These are phyloP conservation scores for Durio zibethinus DNA, from an alignment of 345 rosid species.

Conservation along the genomic window DNA sequence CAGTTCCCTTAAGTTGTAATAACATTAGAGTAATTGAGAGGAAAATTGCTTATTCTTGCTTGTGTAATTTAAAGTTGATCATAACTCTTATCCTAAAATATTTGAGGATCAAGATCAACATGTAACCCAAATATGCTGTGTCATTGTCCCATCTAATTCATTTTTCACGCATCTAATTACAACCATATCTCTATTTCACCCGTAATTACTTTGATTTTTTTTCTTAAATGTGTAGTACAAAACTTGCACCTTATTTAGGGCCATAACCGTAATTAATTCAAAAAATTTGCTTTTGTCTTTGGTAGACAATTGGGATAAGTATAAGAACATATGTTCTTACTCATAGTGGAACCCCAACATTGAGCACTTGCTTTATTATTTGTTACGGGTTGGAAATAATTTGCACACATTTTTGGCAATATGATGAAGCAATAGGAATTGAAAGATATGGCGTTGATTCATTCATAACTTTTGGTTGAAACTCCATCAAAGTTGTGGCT, in stretches of 20 bases:
- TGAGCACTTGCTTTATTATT: conserved; percentile 22
- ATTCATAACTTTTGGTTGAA: background rate
- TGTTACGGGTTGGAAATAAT: conserved; percentile 20
- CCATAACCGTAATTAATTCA: background rate
- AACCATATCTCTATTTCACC: background rate
- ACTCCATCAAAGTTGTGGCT: conserved; percentile 14
- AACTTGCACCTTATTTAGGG: background rate
- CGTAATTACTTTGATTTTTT: background rate
- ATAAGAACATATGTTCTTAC: conserved; percentile 1
- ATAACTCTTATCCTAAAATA: background rate
- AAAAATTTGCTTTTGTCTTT: background rate
- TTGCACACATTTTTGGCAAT: conserved; percentile 22
- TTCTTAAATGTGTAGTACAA: background rate
- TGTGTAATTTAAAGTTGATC: background rate
- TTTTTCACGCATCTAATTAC: background rate
- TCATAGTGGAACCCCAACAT: conserved; percentile 31
- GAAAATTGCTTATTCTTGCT: background rate
- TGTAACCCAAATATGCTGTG: background rate
- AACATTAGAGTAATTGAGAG: background rate
- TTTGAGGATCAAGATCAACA: background rate
- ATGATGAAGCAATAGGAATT: background rate
- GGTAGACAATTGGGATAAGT: conserved; percentile 1
- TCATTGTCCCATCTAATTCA: background rate
- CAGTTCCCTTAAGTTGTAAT: background rate
- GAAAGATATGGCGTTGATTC: conserved; percentile 16